Conservation (phyloP, 352 stramenopile genomes). For the Pythium dissimile region DNA sequence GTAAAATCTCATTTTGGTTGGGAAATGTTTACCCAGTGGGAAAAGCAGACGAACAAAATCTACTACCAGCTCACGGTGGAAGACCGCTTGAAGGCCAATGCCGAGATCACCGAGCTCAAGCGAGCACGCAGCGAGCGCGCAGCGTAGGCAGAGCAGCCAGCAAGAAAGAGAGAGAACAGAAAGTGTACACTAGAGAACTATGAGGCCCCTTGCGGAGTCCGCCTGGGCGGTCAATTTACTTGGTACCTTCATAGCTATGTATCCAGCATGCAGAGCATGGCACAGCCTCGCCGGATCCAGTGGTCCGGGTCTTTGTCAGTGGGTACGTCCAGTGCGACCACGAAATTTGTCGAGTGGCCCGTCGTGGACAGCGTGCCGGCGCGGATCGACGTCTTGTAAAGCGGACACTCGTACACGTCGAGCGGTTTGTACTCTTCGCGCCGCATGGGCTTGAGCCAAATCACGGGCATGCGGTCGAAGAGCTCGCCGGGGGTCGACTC, state of each 20-base stretch:
- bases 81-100: conserved; percentile 57
- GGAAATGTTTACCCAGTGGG: conserved; percentile 55
- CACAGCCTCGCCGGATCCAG: conserved; percentile 92
- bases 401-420: conserved; percentile 87
- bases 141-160: background rate
- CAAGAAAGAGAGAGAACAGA: too few species aligned
- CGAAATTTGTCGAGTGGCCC: conserved; percentile 93
- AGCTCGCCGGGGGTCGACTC: conserved; percentile 88
- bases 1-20: too few species aligned
- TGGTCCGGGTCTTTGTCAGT: conserved; percentile 82
- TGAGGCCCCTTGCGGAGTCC: background rate
- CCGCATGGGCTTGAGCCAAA: conserved; percentile 88
- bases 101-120: conserved; percentile 60
- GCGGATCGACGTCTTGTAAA: conserved; percentile 93
- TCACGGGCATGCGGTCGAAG: conserved; percentile 90
- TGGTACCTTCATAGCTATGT: conserved; percentile 41
- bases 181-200: conserved; percentile 1
- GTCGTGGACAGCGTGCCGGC: conserved; percentile 91
- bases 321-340: conserved; percentile 84
- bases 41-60: conserved; percentile 56
- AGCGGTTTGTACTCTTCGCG: conserved; percentile 68
- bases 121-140: conserved; percentile 17
- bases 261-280: conserved; percentile 94
- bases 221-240: background rate
- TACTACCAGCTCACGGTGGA: conserved; percentile 67